Percentiles rank a stretch among this genome's conserved stretches.
Conservation (phyloP, 257 asterid genomes). For the Verbena officinalis region DNA sequence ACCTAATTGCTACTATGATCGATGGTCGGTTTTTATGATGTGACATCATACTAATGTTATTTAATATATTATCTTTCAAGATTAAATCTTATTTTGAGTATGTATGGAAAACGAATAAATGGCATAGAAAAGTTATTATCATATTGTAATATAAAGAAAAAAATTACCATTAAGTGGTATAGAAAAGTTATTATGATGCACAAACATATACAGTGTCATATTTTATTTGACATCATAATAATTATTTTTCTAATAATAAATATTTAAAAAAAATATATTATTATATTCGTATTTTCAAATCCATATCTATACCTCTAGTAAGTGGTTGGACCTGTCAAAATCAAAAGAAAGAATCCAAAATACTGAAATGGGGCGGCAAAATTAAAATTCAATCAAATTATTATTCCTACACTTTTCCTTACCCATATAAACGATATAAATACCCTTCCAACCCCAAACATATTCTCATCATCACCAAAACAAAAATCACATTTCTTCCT, state of each 20-base stretch:
- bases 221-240: no score
- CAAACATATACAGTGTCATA: no score
- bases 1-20: slow-evolving; percentile 7
- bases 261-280: no score
- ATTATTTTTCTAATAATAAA: no score
- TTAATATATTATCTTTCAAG: slow-evolving; percentile 19
- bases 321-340: slow-evolving; percentile 25
- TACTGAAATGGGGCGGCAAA: slow-evolving; percentile 43
- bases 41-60: slow-evolving; percentile 27
- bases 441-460: slow-evolving; percentile 34
- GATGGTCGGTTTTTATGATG: slow-evolving; percentile 48
- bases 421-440: slow-evolving; percentile 35
- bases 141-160: no score
- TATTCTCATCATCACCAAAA: slow-evolving; percentile 26
- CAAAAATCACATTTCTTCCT: not conserved
- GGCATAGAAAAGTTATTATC: no score
- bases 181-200: no score
- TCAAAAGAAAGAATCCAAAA: slow-evolving; percentile 4
- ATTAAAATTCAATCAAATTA: slow-evolving; percentile 14
- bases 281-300: no score
- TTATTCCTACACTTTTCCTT: not conserved
- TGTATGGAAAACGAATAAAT: no score
- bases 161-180: no score
- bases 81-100: no score
- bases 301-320: no score